Evolutionary conservation across 139 green algal genomes (phyloP).

Genomic region (Micromonas commoda): DNA sequence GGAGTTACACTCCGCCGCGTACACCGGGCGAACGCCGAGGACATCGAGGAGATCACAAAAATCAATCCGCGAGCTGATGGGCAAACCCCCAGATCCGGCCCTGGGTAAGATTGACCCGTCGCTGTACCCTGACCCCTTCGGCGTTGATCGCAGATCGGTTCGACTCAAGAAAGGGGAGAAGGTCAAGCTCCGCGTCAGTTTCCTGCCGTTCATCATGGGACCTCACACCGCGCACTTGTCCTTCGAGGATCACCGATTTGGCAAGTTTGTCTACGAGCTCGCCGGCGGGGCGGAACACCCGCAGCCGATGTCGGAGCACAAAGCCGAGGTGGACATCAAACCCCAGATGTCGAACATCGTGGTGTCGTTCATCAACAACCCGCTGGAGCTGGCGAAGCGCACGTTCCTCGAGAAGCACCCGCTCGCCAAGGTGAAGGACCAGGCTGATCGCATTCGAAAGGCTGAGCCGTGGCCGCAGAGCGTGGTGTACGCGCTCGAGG

Average conservation of each 20-base stretch:
- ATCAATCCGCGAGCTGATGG: too few species aligned
- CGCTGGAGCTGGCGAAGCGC: slow-evolving; percentile 56
- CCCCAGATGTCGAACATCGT: slow-evolving; percentile 29
- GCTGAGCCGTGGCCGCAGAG: neutral
- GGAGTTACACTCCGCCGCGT: neutral
- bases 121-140: slow-evolving; percentile 41
- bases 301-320: slow-evolving; percentile 13
- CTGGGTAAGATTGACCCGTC: neutral
- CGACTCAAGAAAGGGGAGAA: slow-evolving; percentile 26
- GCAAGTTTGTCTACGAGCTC: slow-evolving; percentile 63
- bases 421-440: slow-evolving; percentile 53
- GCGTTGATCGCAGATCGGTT: slow-evolving; percentile 12
- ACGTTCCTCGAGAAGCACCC: slow-evolving; percentile 66
- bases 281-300: slow-evolving; percentile 49
- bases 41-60: neutral
- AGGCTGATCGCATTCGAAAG: slow-evolving; percentile 40
- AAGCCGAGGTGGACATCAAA: slow-evolving; percentile 12
- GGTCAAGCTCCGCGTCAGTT: slow-evolving; percentile 52
- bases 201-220: slow-evolving; percentile 61
- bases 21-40: neutral
- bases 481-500: slow-evolving; percentile 15
- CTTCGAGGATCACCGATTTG: slow-evolving; percentile 44
- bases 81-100: too few species aligned
- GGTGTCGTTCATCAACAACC: slow-evolving; percentile 39
- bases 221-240: slow-evolving; percentile 50